These are phyloP conservation scores for Verticillium dahliae DNA, from an alignment of 2,329 filamentous ascomycete species.

Conservation along the genomic window DNA sequence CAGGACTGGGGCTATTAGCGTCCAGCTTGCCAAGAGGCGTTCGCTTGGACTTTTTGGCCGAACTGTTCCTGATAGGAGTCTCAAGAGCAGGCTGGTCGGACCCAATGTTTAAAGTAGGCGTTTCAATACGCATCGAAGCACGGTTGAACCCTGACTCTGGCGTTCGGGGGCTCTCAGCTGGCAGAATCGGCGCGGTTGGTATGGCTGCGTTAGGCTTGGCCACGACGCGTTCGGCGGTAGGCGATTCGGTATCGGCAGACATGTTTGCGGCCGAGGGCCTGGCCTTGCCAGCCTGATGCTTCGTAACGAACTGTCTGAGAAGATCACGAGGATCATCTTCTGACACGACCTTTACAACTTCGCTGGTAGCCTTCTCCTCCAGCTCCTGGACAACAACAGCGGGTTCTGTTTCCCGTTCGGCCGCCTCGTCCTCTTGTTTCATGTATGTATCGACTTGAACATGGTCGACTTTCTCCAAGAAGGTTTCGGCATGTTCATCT, in stretches of 20 bases:
- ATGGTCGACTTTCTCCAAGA: background rate
- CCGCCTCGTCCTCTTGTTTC: background rate
- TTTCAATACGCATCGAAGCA: background rate
- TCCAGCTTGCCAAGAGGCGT: conserved; percentile 26
- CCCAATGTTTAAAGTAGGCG: background rate
- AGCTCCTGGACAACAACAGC: background rate
- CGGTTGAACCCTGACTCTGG: background rate
- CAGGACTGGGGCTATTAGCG: conserved; percentile 29
- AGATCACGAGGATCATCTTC: conserved; percentile 12
- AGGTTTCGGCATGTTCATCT: background rate
- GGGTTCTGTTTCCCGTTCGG: background rate
- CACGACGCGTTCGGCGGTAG: background rate
- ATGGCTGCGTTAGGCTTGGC: background rate
- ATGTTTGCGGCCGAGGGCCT: background rate
- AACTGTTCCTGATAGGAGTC: conserved; percentile 11
- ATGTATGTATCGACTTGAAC: background rate
- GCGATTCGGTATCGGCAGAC: background rate
- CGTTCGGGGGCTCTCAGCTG: background rate
- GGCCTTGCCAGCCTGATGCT: conserved; percentile 10
- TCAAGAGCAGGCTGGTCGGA: conserved; percentile 1
- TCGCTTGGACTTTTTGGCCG: conserved; percentile 11
- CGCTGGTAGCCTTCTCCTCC: background rate
- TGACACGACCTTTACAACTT: background rate
- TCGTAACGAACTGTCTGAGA: conserved; percentile 22
- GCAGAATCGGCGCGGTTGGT: background rate